Conservation (phyloP, 1,284 basidiomycete species). For the Ceratobasidium papillatum region DNA sequence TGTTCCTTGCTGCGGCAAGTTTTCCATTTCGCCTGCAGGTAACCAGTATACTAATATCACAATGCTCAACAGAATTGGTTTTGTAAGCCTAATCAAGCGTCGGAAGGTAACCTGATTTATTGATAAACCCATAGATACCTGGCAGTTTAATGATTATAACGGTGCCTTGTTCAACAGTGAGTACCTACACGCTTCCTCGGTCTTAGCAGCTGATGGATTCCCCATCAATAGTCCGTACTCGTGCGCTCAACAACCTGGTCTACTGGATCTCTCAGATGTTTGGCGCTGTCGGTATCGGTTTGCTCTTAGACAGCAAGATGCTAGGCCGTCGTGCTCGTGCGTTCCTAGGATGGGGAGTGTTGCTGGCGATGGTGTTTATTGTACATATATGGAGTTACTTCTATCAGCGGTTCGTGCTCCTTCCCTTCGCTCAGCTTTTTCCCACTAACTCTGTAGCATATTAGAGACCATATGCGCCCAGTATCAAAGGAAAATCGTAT, state of each 20-base stretch:
- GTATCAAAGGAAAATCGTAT: slow-evolving; percentile 55
- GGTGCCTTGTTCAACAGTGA: slow-evolving; percentile 66
- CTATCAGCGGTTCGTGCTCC: slow-evolving; percentile 65
- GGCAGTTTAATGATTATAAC: slow-evolving; percentile 77
- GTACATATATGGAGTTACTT: slow-evolving; percentile 74
- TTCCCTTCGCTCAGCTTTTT: not conserved
- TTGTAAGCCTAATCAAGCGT: slow-evolving; percentile 24
- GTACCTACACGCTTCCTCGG: not conserved
- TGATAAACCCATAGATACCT: slow-evolving; percentile 56
- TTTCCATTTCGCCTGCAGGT: not conserved
- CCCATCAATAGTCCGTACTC: slow-evolving; percentile 58
- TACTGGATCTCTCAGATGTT: slow-evolving; percentile 75
- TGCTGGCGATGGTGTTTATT: slow-evolving; percentile 68
- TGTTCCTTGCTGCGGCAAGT: slow-evolving; percentile 62
- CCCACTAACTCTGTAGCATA: slow-evolving; percentile 10
- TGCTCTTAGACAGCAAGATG: slow-evolving; percentile 65
- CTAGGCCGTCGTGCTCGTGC: slow-evolving; percentile 69
- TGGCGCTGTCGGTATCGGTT: slow-evolving; percentile 68
- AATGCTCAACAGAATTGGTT: slow-evolving; percentile 65
- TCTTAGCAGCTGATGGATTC: not conserved
- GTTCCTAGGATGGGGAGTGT: slow-evolving; percentile 66
- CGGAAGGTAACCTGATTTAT: not conserved
- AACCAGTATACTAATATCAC: not conserved
- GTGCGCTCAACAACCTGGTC: slow-evolving; percentile 70
- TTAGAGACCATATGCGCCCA: slow-evolving; percentile 66